Base-by-base conservation (phyloP, 768 basidiomycete genomes). In the Artomyces pyxidatus region DNA sequence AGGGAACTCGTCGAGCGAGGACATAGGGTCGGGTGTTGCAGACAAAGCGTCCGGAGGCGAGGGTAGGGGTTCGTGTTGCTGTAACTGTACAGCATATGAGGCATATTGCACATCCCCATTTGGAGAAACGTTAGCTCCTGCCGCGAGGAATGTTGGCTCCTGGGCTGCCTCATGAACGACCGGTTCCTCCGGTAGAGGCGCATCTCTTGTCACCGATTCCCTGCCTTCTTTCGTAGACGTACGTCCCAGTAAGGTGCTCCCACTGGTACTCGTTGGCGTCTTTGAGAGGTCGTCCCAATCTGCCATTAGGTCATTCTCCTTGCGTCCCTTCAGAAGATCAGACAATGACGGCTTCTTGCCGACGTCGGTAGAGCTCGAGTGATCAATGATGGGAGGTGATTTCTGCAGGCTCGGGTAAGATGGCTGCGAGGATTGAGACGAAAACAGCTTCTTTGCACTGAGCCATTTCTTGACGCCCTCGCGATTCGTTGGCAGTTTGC, bases 391-490 rank as follows among this genome's bases (percentile, higher is more conserved):
- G 14, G 66, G 57, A 16, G 69, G 61, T 23, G 55, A 46, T 23
- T 42, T 39, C 43, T 54, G 55, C 17, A 51, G n/a, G 29, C 29
- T 42, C 5, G 55, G 47, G 32, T 49, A 27, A 50, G 54, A 16
- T 37, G 45, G 29, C 37, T 56, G 30, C 54, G 60, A 66, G 7
- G 71, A 59, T 28, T 69, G 70, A 2, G 76, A 68, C 6, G 75
- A 66, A 50, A 78, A 76, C 19, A 75, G 67, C 61, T 76, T 81
- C 63, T 79, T 80, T 40, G 63, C 78, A 55, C 71, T 83, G 38
- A 89, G 63, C 88, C 88, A 90, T 58, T 84, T 86, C 63, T 81
- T 83, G 22, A 89, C 88, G 21, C 81, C 87, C 45, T 86, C 82
- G 17, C 85, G 71, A 17, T 78, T 87, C 63, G 78, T 86, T 1